Evolutionary conservation across 805 yeast genomes (phyloP).

Genomic region (Debaryomyces tyrocola): DNA sequence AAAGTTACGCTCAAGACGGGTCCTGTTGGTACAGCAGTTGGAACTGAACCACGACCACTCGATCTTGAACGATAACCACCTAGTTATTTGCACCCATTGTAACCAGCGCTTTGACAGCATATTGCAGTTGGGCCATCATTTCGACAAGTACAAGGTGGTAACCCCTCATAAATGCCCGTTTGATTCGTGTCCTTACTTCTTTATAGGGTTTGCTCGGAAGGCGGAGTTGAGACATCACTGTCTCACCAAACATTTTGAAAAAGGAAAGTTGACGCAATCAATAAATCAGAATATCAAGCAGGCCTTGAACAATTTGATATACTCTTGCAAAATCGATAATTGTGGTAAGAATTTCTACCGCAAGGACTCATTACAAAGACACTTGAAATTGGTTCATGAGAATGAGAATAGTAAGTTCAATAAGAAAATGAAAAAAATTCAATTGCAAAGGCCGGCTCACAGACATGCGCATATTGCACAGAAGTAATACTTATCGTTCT

Average conservation of each 20-base stretch:
- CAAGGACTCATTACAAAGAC: slow-evolving; percentile 55
- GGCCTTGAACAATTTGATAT: slow-evolving; percentile 12
- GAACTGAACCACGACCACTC: neutral
- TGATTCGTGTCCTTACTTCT: slow-evolving; percentile 26
- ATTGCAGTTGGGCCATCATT: slow-evolving; percentile 19
- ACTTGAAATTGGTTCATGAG: slow-evolving; percentile 50
- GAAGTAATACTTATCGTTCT: neutral
- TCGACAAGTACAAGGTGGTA: slow-evolving; percentile 15
- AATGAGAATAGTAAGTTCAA: slow-evolving; percentile 18
- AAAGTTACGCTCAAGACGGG: neutral
- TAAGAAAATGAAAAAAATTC: slow-evolving; percentile 5
- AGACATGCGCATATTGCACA: neutral
- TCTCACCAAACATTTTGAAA: slow-evolving; percentile 22
- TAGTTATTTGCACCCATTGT: slow-evolving; percentile 7
- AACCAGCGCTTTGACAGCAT: slow-evolving; percentile 1
- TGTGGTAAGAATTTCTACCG: slow-evolving; percentile 53
- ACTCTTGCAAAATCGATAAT: slow-evolving; percentile 16
- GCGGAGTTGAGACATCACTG: slow-evolving; percentile 30
- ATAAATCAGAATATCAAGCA: slow-evolving; percentile 1
- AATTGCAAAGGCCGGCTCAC: neutral
- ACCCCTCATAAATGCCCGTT: slow-evolving; percentile 26
- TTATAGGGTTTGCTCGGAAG: slow-evolving; percentile 30
- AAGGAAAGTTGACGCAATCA: slow-evolving; percentile 9
- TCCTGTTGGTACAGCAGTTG: slow-evolving; percentile 2
- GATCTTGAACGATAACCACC: neutral